These are phyloP conservation scores for Cladosporium sp. DNA, from an alignment of 2,329 filamentous ascomycete genomes.

Conservation along the genomic window DNA sequence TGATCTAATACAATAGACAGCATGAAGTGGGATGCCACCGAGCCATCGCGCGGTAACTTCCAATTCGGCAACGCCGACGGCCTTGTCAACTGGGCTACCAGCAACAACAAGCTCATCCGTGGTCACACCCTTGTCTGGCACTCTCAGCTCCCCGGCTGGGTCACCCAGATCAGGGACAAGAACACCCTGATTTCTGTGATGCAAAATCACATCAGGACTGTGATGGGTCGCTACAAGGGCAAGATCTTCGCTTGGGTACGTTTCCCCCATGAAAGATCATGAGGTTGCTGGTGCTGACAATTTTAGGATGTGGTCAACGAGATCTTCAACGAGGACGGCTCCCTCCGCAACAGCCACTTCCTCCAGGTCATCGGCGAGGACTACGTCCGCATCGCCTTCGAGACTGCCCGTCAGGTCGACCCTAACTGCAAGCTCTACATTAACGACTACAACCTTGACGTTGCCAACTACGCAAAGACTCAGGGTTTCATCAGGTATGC, in stretches of 20 bases:
- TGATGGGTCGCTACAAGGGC: constrained; percentile 58
- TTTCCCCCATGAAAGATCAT: neutral
- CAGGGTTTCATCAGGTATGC: constrained; percentile 43
- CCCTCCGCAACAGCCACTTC: constrained; percentile 62
- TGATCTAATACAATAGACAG: constrained; percentile 26
- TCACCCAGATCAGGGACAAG: constrained; percentile 51
- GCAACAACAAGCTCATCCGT: constrained; percentile 56
- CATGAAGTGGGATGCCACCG: constrained; percentile 62
- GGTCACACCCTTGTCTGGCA: constrained; percentile 66
- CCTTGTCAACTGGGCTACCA: constrained; percentile 54
- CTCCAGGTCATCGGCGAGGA: constrained; percentile 63
- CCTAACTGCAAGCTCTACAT: constrained; percentile 67
- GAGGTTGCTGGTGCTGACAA: neutral
- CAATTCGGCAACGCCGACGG: constrained; percentile 54
- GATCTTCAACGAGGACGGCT: constrained; percentile 54
- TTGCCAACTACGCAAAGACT: constrained; percentile 54
- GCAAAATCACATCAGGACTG: constrained; percentile 54
- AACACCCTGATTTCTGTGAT: constrained; percentile 52
- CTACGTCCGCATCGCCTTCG: constrained; percentile 66
- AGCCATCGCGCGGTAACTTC: constrained; percentile 48
- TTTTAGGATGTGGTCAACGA: constrained; percentile 60
- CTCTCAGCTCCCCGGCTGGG: constrained; percentile 49
- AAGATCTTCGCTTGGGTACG: constrained; percentile 55
- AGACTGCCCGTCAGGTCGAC: constrained; percentile 62
- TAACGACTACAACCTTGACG: constrained; percentile 65